Evolutionary conservation across 2,329 filamentous ascomycete genomes (phyloP), one percentile per base, ranked within the genome.

Genomic region (Verticillium alfalfae): DNA sequence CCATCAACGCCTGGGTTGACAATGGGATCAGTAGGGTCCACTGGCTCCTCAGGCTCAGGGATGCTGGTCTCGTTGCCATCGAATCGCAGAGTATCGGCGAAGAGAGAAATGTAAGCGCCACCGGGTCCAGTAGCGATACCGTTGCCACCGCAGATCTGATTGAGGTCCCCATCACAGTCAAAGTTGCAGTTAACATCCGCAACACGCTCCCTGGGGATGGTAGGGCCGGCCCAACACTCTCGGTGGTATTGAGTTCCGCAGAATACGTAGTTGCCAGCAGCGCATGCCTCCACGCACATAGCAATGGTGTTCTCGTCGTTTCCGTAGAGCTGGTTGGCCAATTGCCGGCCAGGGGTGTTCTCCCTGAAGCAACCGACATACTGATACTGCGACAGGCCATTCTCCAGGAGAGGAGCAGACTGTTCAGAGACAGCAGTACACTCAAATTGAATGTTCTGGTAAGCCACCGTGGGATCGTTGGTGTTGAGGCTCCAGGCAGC

Each of bases 401-500:
- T 75, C 1, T 65, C 56, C 6, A 78, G 62, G 58, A 83, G 68
- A 2, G 83, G 83, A 0, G 82, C 76, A 0, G 81, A 79, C 68
- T 87, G 84, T 60, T 84, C 79, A 0, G 82, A 66, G 0, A 84
- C 76, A 1, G 81, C 83, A 6, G 71, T 77, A 62, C 84, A 86
- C 56, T 69, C 69, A 63, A 87, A 86, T 12, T 79, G 71, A 5
- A 86, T 77, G 8, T 73, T 71, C 58, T 83, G 80, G 72, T 86
- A 86, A 34, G 78, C 80, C 58, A 81, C 76, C 1, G 68, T 70
- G 0, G 79, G 78, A 61, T 86, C 84, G 59, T 84, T 82, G 56
- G 81, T 81, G 69, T 86, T 87, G 67, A 87, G 76, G 0, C 80
- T 84, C 84, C 84, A 87, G 2, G 72, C 68, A 0, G 83, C 81